phyloP scores from a whole-genome alignment of 345 rosid species.

The Hibiscus syriacus region DNA sequence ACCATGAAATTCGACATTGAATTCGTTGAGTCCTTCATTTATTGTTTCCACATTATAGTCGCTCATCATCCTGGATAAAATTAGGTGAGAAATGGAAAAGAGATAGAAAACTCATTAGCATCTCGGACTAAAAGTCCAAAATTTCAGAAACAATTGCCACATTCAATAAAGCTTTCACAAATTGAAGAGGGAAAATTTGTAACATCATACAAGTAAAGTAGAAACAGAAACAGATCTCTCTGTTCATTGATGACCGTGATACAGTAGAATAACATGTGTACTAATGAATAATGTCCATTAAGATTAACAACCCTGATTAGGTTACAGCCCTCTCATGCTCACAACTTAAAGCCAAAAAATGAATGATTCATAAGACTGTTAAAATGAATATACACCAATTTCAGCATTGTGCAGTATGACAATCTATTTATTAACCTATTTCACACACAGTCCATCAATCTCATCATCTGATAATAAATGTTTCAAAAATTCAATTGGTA shows the following conservation, averaged over 20 bases:
- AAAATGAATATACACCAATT: no score
- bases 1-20: no score
- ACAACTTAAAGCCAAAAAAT: no score
- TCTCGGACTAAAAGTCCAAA: not conserved
- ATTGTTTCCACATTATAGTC: no score
- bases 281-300: not conserved
- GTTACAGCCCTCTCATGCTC: not conserved
- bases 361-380: no score
- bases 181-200: not conserved
- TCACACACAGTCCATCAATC: no score
- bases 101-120: not conserved
- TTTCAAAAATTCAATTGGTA: no score
- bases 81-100: constrained; percentile 5
- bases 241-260: not conserved
- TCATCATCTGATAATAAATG: no score
- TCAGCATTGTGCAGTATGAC: no score
- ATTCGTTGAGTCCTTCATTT: no score
- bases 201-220: not conserved
- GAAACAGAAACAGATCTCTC: no score
- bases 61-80: constrained; percentile 63
- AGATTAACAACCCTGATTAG: not conserved
- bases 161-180: not conserved
- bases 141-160: not conserved
- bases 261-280: not conserved
- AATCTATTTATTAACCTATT: no score